Evolutionary conservation across 1,139 yeast genomes (phyloP).

Genomic region (Yamadazyma diddensiae): DNA sequence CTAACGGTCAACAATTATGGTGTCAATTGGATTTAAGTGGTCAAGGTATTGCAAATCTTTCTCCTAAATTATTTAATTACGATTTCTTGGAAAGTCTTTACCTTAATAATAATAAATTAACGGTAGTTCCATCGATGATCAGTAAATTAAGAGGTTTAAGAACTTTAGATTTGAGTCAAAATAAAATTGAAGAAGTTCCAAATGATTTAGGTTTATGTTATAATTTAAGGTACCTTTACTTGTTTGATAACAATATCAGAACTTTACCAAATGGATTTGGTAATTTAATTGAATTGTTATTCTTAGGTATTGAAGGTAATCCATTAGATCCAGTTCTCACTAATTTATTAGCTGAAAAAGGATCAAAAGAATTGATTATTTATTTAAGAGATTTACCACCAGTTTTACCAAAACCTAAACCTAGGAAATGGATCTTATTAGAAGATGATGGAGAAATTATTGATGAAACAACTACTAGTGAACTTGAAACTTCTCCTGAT

Average conservation of each 20-base stretch:
- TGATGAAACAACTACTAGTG: constrained; percentile 29
- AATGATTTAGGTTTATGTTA: constrained; percentile 79
- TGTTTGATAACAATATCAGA: constrained; percentile 81
- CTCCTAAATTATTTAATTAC: constrained; percentile 76
- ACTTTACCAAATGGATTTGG: constrained; percentile 85
- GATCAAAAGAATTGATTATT: constrained; percentile 78
- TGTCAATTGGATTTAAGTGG: constrained; percentile 91
- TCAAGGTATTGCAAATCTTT: constrained; percentile 70
- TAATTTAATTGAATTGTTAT: constrained; percentile 75
- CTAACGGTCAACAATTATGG: constrained; percentile 83
- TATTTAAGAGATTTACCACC: constrained; percentile 83
- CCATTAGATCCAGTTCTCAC: constrained; percentile 68
- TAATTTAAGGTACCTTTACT: constrained; percentile 74
- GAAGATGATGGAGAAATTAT: constrained; percentile 73
- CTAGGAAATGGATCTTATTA: constrained; percentile 79
- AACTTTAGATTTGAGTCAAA: constrained; percentile 82
- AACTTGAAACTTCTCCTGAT: constrained; percentile 25
- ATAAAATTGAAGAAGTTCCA: constrained; percentile 69
- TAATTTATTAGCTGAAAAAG: constrained; percentile 71
- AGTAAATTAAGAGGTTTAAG: constrained; percentile 70
- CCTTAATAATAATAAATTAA: constrained; percentile 80
- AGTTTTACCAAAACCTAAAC: constrained; percentile 57
- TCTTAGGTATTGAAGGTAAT: constrained; percentile 92
- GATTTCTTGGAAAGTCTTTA: constrained; percentile 83
- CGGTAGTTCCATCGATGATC: constrained; percentile 65